Percentiles rank a stretch among this genome's conserved stretches.
These are phyloP conservation scores for Aspergillus hiratsukae DNA, from an alignment of 2,329 filamentous ascomycete species.

Conservation along the genomic window DNA sequence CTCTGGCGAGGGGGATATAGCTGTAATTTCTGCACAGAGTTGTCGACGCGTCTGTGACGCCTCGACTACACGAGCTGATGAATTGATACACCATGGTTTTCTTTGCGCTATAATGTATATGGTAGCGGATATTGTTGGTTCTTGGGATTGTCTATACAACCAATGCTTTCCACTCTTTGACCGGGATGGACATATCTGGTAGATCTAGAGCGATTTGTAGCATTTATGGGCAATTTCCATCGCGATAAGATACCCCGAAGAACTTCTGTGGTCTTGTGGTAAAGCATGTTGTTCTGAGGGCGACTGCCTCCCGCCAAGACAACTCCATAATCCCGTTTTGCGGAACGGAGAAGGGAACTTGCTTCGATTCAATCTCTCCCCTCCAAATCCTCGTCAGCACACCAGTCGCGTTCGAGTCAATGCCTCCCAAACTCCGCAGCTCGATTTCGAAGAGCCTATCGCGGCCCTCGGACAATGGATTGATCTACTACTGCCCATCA, in stretches of 20 bases:
- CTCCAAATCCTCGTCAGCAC: slow-evolving; percentile 8
- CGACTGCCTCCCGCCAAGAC: slow-evolving; percentile 12
- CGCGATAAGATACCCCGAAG: too few relatives aligned
- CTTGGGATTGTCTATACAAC: too few relatives aligned
- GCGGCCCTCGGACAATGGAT: slow-evolving; percentile 20
- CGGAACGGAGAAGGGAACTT: neutral
- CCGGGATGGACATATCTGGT: too few relatives aligned
- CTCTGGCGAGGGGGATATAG: slow-evolving; percentile 12
- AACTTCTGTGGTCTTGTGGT: too few relatives aligned
- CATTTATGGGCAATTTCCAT: too few relatives aligned
- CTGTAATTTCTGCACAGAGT: slow-evolving; percentile 19
- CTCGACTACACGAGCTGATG: slow-evolving; percentile 24
- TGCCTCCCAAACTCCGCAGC: slow-evolving; percentile 38
- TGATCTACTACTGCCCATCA: slow-evolving; percentile 38
- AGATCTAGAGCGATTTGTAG: too few relatives aligned
- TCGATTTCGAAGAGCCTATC: slow-evolving; percentile 32
- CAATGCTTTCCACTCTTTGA: too few relatives aligned
- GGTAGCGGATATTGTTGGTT: too few relatives aligned
- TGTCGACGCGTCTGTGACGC: slow-evolving; percentile 24
- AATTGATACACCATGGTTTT: slow-evolving; percentile 24
- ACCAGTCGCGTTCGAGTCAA: slow-evolving; percentile 16
- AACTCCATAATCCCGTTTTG: slow-evolving; percentile 4
- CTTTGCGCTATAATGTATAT: neutral
- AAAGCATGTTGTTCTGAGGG: neutral
- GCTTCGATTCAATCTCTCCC: slow-evolving; percentile 7